Percentiles rank a stretch among this genome's conserved stretches.
Conservation (phyloP, 371 early-diverging fungal species). For the Blakeslea trispora region DNA sequence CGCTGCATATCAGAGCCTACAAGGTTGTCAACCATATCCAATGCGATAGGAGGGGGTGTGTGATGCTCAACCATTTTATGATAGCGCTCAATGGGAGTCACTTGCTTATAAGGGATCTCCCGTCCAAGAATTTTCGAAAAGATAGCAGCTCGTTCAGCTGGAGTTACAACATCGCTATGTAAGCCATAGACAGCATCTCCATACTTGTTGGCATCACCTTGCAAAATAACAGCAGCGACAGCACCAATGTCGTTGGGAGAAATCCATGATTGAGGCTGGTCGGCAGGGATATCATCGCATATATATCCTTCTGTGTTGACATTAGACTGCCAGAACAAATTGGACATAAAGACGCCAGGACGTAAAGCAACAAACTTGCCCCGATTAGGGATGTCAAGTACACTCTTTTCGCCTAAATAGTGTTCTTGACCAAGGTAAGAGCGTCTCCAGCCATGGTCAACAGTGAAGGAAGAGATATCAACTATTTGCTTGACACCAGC, state of each 20-base stretch:
- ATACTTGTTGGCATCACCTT: conserved; percentile 18
- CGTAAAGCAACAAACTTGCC: conserved; percentile 32
- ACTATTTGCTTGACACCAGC: conserved; percentile 41
- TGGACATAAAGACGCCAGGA: conserved; percentile 38
- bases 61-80: conserved; percentile 2
- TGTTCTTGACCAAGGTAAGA: conserved; percentile 17
- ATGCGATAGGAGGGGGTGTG: conserved; percentile 6
- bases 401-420: conserved; percentile 25
- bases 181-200: conserved; percentile 16
- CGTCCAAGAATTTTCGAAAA: conserved; percentile 9
- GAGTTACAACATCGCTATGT: conserved; percentile 3
- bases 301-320: neutral
- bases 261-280: conserved; percentile 14
- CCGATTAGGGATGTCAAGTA: conserved; percentile 27
- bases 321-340: conserved; percentile 8
- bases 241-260: conserved; percentile 27
- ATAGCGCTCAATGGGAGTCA: conserved; percentile 6
- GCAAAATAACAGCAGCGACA: conserved; percentile 21
- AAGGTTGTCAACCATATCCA: conserved; percentile 2
- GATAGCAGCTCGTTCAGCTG: conserved; percentile 2
- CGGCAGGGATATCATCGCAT: conserved; percentile 9
- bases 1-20: neutral
- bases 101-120: neutral
- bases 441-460: conserved; percentile 22
- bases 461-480: conserved; percentile 28